phyloP scores from a whole-genome alignment of 805 yeast genomes.

The Candida broadrunensis region DNA sequence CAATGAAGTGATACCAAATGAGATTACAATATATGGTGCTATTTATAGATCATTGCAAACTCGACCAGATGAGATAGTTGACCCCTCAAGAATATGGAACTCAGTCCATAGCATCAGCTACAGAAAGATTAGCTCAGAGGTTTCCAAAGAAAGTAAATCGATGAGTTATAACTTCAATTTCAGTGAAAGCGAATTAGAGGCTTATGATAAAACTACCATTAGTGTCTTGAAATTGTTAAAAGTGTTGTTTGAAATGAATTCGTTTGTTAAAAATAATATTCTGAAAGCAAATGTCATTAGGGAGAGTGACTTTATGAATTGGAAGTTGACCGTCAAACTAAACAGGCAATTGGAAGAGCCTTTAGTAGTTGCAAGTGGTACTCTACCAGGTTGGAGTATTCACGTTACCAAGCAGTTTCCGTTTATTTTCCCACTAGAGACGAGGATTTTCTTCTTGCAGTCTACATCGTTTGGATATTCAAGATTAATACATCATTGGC shows the following conservation, averaged over 20 bases:
- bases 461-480: constrained; percentile 91
- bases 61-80: constrained; percentile 36
- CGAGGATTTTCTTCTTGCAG: constrained; percentile 73
- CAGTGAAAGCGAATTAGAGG: constrained; percentile 14
- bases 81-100: constrained; percentile 56
- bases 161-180: constrained; percentile 7
- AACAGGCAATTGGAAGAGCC: constrained; percentile 89
- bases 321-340: constrained; percentile 81
- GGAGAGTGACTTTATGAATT: constrained; percentile 53
- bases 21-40: constrained; percentile 76
- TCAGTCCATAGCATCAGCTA: constrained; percentile 36
- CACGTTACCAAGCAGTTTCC: constrained; percentile 71
- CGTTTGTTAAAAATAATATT: constrained; percentile 16
- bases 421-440: constrained; percentile 80
- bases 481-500: constrained; percentile 78
- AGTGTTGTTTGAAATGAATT: constrained; percentile 41
- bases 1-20: constrained; percentile 57
- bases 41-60: constrained; percentile 50
- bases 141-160: constrained; percentile 7
- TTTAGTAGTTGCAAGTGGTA: constrained; percentile 78
- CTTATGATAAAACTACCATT: constrained; percentile 27
- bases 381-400: constrained; percentile 82
- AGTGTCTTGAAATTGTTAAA: constrained; percentile 49
- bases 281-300: constrained; percentile 17
- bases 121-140: constrained; percentile 7